Evolutionary conservation across 2,329 filamentous ascomycete species (phyloP).

Genomic region (Penicillium sp.): DNA sequence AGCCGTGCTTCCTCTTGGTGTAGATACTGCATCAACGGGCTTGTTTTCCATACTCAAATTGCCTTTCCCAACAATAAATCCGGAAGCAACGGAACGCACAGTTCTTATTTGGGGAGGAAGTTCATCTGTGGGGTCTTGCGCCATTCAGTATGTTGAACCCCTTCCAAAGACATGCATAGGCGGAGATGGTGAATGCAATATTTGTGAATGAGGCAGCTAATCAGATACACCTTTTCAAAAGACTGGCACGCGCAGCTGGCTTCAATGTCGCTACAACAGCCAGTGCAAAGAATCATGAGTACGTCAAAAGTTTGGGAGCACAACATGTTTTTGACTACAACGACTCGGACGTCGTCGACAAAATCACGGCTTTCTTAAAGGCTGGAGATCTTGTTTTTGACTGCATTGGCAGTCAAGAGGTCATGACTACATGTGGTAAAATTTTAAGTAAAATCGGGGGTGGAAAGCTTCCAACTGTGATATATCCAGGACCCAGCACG

Average conservation of each 20-base stretch:
- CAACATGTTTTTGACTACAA: slow-evolving; percentile 39
- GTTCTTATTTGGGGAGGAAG: slow-evolving; percentile 46
- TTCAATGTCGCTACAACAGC: slow-evolving; percentile 35
- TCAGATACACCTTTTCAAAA: no score
- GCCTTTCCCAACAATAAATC: slow-evolving; percentile 31
- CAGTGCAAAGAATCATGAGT: slow-evolving; percentile 28
- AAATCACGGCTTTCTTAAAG: slow-evolving; percentile 24
- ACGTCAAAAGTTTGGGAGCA: slow-evolving; percentile 32
- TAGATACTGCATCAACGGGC: slow-evolving; percentile 19
- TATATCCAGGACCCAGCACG: not conserved
- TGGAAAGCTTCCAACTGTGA: slow-evolving; percentile 6
- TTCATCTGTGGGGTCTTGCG: slow-evolving; percentile 13
- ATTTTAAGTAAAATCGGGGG: slow-evolving; percentile 2
- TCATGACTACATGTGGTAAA: slow-evolving; percentile 21
- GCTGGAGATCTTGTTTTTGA: slow-evolving; percentile 4
- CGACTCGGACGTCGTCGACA: slow-evolving; percentile 30
- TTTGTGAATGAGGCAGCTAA: no score
- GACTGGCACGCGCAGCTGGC: slow-evolving; percentile 29
- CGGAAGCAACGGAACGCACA: slow-evolving; percentile 1
- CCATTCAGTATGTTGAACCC: slow-evolving; percentile 21
- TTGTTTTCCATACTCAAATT: slow-evolving; percentile 26
- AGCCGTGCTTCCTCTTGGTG: slow-evolving; percentile 36
- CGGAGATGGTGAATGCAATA: no score
- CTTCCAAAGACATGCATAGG: no score
- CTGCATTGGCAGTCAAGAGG: slow-evolving; percentile 28